A percentile compares a stretch with the other conserved stretches of the same genome.
phyloP scores from a whole-genome alignment of 352 stramenopile genomes.

The Pythium aristosporum region DNA sequence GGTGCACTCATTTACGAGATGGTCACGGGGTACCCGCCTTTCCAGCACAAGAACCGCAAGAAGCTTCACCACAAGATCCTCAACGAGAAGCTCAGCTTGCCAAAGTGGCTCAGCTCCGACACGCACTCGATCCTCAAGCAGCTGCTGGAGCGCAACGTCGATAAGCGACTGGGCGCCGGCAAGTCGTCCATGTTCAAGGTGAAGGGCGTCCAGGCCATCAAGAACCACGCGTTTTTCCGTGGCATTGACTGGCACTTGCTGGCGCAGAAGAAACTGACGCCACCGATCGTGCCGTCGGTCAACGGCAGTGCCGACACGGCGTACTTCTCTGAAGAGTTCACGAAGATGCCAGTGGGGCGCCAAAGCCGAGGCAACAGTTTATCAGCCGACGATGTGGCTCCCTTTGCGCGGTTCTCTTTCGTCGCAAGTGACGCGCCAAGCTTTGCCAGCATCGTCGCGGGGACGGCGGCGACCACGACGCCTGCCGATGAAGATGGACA shows the following conservation, averaged over 20 bases:
- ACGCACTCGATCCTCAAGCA: constrained; percentile 96
- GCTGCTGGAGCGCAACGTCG: constrained; percentile 95
- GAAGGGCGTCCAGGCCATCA: constrained; percentile 95
- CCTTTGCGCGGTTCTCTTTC: constrained; percentile 79
- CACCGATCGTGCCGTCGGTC: constrained; percentile 89
- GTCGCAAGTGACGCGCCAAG: constrained; percentile 56
- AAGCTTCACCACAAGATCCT: constrained; percentile 88
- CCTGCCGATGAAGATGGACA: background rate
- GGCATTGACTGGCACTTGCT: constrained; percentile 94
- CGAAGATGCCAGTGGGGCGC: constrained; percentile 54
- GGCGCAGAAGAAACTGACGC: constrained; percentile 87
- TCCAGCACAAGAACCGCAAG: constrained; percentile 81
- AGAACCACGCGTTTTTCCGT: constrained; percentile 94
- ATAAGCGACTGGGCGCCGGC: constrained; percentile 91
- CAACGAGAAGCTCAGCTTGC: constrained; percentile 79
- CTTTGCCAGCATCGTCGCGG: constrained; percentile 50
- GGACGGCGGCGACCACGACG: background rate
- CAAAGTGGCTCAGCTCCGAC: constrained; percentile 78
- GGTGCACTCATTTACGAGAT: constrained; percentile 86
- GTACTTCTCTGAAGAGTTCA: constrained; percentile 94
- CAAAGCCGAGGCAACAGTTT: constrained; percentile 44
- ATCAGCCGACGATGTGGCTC: constrained; percentile 38
- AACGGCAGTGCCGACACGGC: constrained; percentile 88
- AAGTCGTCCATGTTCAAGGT: constrained; percentile 98
- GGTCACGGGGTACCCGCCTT: constrained; percentile 82